Percentiles rank a stretch among this genome's conserved stretches.
phyloP scores from a whole-genome alignment of 176 grass and related monocot genomes.

The Pontederia crassipes region DNA sequence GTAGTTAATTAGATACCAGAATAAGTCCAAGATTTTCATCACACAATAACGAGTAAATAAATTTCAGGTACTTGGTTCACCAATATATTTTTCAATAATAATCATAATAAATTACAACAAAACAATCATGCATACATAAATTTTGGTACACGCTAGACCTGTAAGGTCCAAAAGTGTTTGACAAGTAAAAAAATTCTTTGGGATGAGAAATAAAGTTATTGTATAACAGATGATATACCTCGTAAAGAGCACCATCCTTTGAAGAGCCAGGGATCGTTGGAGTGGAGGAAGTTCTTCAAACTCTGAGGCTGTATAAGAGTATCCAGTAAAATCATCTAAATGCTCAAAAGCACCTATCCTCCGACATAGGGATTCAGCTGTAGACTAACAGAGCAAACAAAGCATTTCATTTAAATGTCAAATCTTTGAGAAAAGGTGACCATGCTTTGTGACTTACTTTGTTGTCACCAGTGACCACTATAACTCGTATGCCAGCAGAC shows the following conservation, averaged over 20 bases:
- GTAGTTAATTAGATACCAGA: too few species aligned
- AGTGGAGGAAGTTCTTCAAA: constrained; percentile 83
- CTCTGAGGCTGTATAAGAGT: constrained; percentile 93
- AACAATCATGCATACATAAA: neutral
- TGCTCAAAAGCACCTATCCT: constrained; percentile 89
- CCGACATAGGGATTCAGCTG: constrained; percentile 87
- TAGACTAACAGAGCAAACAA: constrained; percentile 45
- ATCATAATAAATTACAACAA: neutral
- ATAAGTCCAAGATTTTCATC: too few species aligned
- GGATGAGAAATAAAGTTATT: neutral
- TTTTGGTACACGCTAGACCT: too few species aligned
- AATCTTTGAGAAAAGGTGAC: constrained; percentile 4
- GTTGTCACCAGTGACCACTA: constrained; percentile 98
- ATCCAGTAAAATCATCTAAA: constrained; percentile 65
- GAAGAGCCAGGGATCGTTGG: constrained; percentile 55
- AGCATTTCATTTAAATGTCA: constrained; percentile 9
- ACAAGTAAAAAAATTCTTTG: neutral
- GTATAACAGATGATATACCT: constrained; percentile 29
- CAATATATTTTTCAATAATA: too few species aligned
- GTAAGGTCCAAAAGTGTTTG: neutral
- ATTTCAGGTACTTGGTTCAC: too few species aligned
- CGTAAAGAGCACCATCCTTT: constrained; percentile 92
- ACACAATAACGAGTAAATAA: too few species aligned
- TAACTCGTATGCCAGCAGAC: constrained; percentile 96
- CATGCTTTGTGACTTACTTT: constrained; percentile 39